Evolutionary conservation across 108 stramenopile genomes (phyloP).

Genomic region (Skeletonema marinoi): DNA sequence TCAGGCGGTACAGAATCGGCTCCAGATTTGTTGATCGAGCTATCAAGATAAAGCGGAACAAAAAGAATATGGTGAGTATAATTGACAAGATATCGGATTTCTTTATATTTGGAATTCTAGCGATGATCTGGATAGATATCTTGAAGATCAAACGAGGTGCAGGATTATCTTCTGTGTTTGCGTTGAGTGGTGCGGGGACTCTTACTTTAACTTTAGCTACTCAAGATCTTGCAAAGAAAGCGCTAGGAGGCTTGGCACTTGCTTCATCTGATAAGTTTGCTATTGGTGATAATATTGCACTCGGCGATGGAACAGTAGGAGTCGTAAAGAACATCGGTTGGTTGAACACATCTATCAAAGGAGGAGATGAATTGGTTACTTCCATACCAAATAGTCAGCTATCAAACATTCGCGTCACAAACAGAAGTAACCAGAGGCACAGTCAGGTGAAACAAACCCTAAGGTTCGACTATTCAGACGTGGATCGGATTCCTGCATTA

Average conservation of each 20-base stretch:
- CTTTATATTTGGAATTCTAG: constrained; percentile 32
- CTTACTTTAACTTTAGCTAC: constrained; percentile 54
- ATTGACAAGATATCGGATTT: constrained; percentile 44
- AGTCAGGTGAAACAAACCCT: constrained; percentile 73
- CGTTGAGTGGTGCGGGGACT: constrained; percentile 64
- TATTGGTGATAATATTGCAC: constrained; percentile 59
- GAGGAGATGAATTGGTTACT: constrained; percentile 53
- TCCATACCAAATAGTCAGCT: constrained; percentile 68
- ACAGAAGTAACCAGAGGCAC: constrained; percentile 45
- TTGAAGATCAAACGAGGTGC: constrained; percentile 51
- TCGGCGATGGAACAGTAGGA: constrained; percentile 70
- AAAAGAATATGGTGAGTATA: constrained; percentile 30
- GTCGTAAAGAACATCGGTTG: constrained; percentile 55
- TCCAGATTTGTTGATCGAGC: constrained; percentile 17
- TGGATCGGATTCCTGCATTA: constrained; percentile 58
- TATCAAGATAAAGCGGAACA: constrained; percentile 13
- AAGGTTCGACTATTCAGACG: constrained; percentile 58
- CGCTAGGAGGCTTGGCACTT: constrained; percentile 59
- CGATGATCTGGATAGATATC: constrained; percentile 46
- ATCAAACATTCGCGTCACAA: constrained; percentile 49
- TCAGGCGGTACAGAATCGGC: constrained; percentile 29
- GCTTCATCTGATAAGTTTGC: constrained; percentile 54
- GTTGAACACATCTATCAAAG: constrained; percentile 47
- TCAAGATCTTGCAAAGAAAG: constrained; percentile 47
- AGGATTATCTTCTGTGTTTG: constrained; percentile 55